phyloP scores from a whole-genome alignment of 352 stramenopile species.

The Pythium aquatile region DNA sequence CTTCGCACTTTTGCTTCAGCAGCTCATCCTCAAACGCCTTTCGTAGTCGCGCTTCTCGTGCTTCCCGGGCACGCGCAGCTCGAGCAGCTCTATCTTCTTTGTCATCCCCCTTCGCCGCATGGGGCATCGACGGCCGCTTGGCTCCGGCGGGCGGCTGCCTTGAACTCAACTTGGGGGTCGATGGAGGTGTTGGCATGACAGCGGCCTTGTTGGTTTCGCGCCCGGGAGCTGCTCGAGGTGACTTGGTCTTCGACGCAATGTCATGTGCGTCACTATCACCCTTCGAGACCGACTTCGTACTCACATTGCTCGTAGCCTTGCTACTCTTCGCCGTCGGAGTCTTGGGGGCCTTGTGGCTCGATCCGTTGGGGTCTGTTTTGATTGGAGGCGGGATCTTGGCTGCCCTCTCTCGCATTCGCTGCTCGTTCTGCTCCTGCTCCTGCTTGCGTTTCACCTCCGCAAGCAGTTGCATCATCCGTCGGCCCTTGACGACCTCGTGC shows the following conservation, averaged over 20 bases:
- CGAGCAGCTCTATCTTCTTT: conserved; percentile 7
- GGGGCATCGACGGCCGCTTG: conserved; percentile 9
- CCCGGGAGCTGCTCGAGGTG: neutral
- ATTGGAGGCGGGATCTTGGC: conserved; percentile 2
- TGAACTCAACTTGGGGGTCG: conserved; percentile 10
- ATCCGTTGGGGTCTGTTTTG: neutral
- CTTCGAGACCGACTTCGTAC: conserved; percentile 1
- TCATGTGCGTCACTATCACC: conserved; percentile 4
- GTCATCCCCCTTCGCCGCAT: conserved; percentile 9
- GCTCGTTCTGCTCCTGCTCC: conserved; percentile 37
- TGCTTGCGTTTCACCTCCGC: conserved; percentile 48
- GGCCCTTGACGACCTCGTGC: conserved; percentile 36
- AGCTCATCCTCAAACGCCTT: conserved; percentile 26
- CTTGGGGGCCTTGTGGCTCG: neutral
- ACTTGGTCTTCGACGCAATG: neutral
- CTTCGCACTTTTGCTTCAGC: conserved; percentile 22
- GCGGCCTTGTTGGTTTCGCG: conserved; percentile 6
- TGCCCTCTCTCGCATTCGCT: conserved; percentile 23
- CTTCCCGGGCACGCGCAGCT: conserved; percentile 12
- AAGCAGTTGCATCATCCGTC: conserved; percentile 42
- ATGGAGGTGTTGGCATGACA: conserved; percentile 12
- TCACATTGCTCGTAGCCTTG: neutral
- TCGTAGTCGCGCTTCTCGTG: conserved; percentile 10
- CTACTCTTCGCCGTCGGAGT: neutral
- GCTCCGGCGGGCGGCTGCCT: neutral